phyloP scores from a whole-genome alignment of 768 basidiomycete genomes.

The Gyrodon lividus region DNA sequence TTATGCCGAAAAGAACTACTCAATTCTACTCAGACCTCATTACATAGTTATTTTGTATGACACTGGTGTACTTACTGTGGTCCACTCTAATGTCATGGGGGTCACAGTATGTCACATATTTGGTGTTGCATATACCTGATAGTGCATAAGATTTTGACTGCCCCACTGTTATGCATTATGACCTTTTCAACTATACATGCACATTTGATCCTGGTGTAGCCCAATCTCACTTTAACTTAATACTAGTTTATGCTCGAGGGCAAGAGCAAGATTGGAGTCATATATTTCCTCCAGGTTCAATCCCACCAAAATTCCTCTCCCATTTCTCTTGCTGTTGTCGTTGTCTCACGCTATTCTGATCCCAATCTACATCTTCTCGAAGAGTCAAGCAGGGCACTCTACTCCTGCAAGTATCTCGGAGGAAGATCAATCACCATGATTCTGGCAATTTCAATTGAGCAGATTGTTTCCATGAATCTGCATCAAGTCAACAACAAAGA shows the following conservation, averaged over 20 bases:
- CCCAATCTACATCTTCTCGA: conserved; percentile 15
- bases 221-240: too few species aligned
- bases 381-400: background rate
- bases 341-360: conserved; percentile 18
- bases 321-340: conserved; percentile 19
- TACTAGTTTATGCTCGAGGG: background rate
- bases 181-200: too few species aligned
- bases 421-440: background rate
- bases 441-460: background rate
- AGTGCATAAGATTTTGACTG: background rate
- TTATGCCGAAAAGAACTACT: background rate
- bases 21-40: background rate
- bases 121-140: conserved; percentile 2
- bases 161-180: conserved; percentile 2
- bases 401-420: conserved; percentile 1
- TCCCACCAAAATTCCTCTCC: background rate
- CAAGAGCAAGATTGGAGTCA: conserved; percentile 13
- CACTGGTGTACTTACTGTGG: background rate
- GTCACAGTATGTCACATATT: background rate
- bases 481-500: background rate
- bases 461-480: conserved; percentile 8
- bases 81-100: background rate
- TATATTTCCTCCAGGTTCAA: conserved; percentile 17
- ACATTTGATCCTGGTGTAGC: too few species aligned
- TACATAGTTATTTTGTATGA: conserved; percentile 1